Percentiles rank a stretch among this genome's conserved stretches.
These are phyloP conservation scores for Sechiopsis laciniata DNA, from an alignment of 306 rosid species.

Conservation along the genomic window DNA sequence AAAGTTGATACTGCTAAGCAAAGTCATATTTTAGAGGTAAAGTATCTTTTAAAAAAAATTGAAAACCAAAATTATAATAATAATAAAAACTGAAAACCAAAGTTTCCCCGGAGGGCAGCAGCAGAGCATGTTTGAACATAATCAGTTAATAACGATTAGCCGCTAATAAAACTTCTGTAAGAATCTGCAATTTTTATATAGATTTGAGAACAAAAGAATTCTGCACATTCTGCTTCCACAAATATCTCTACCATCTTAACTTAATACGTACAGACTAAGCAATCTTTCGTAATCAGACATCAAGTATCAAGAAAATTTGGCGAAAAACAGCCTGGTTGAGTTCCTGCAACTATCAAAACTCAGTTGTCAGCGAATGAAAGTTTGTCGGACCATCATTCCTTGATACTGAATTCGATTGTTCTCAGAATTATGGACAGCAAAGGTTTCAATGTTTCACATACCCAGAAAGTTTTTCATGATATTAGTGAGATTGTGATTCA, in stretches of 20 bases:
- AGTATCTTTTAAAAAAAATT: too few relatives aligned
- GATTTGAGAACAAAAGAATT: conserved; percentile 1
- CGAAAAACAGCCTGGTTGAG: conserved; percentile 27
- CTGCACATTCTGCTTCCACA: not conserved
- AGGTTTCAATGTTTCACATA: conserved; percentile 16
- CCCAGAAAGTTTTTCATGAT: not conserved
- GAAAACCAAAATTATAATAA: too few relatives aligned
- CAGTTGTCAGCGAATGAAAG: conserved; percentile 32
- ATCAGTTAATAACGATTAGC: too few relatives aligned
- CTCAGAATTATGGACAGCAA: conserved; percentile 20
- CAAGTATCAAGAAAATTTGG: not conserved
- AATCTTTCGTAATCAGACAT: conserved; percentile 2
- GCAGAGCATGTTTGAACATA: not conserved
- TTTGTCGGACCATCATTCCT: conserved; percentile 29
- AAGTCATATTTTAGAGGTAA: too few relatives aligned
- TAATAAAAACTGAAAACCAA: not conserved
- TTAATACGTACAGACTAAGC: conserved; percentile 11
- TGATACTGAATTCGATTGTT: conserved; percentile 26
- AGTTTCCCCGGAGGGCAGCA: not conserved
- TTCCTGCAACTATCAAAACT: conserved; percentile 30
- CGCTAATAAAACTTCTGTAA: not conserved
- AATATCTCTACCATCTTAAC: not conserved
- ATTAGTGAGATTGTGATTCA: conserved; percentile 70
- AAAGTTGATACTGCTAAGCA: too few relatives aligned
- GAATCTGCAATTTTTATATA: conserved; percentile 2